Evolutionary conservation across 2,329 filamentous ascomycete species (phyloP), one percentile per base, ranked within the genome.

Genomic region (Helminthosporium solani): DNA sequence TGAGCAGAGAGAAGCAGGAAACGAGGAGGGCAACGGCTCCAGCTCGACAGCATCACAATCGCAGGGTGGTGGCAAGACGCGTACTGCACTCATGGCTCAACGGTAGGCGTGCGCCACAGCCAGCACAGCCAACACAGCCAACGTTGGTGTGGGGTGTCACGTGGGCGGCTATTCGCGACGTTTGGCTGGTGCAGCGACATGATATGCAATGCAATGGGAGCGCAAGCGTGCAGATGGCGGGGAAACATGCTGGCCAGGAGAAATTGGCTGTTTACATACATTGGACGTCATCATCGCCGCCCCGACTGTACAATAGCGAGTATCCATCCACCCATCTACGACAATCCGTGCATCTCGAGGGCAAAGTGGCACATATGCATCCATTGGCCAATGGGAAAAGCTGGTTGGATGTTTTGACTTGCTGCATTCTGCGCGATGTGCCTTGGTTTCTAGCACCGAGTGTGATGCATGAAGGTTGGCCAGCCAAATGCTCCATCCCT

Each of bases 1-100:
- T 52, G 73, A 76, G 63, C 71, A 76, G 60, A 45, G 52, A n/a
- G 62, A 64, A 33, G 56, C 47, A 28, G 50, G 61, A 15, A 47
- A 33, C 33, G 52, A 30, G n/a, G 27, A n/a, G 33, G 33, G 5
- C 19, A 35, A 42, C 18, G 16, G 23, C 2, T 44, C 34, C 39
- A 41, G 46, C 30, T 40, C 46, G 42, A 34, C 40, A 33, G 14
- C 33, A 34, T 35, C 47, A 21, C 21, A 54, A 25, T n/a, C n/a
- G n/a, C n/a, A n/a, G n/a, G 56, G 53, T 33, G 55, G 52, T 30
- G 49, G 49, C 41, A 49, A 55, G 50, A 45, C 28, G 28, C 28
- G 28, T 31, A 25, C 23, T 6, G 5, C 23, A 25, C 23, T 25
- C 9, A 9, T 25, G 5, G 23, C 23, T 25, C 9, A 9, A 25